phyloP scores from a whole-genome alignment of 805 yeast genomes.

The Barnettozyma siamensis region DNA sequence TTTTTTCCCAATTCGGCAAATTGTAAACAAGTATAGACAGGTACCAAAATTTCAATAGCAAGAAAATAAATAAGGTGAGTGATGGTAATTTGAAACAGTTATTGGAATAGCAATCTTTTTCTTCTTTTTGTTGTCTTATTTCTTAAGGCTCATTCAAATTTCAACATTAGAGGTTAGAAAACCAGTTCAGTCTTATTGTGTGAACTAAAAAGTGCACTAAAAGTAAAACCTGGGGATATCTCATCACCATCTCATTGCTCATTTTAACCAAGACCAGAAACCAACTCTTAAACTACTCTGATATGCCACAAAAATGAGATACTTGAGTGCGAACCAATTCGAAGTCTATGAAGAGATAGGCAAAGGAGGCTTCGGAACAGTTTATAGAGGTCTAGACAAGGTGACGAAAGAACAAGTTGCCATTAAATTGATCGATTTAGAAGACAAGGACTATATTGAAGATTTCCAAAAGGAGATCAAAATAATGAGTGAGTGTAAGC shows the following conservation, averaged over 20 bases:
- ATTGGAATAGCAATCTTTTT: too few species aligned
- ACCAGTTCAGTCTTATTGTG: too few species aligned
- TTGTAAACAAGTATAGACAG: conserved; percentile 4
- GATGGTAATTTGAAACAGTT: too few species aligned
- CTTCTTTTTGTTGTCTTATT: too few species aligned
- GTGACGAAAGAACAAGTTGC: conserved; percentile 80
- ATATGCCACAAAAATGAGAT: conserved; percentile 15
- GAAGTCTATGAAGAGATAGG: conserved; percentile 79
- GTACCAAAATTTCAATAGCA: too few species aligned
- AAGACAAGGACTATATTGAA: conserved; percentile 83
- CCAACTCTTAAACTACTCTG: too few species aligned
- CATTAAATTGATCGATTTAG: conserved; percentile 85
- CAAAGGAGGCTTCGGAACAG: conserved; percentile 94
- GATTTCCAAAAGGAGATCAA: conserved; percentile 92
- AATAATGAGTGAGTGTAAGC: conserved; percentile 72
- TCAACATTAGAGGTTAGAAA: too few species aligned
- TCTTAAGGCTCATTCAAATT: too few species aligned
- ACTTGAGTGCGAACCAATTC: conserved; percentile 27
- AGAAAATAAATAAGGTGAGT: not conserved
- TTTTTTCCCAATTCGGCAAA: conserved; percentile 10
- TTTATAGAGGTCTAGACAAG: conserved; percentile 74
- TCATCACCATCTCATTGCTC: too few species aligned
- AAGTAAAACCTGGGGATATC: too few species aligned
- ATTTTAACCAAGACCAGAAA: too few species aligned
- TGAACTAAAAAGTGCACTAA: too few species aligned